A percentile compares a stretch with the other conserved stretches of the same genome.
Conservation (phyloP, 768 basidiomycete genomes). For the Mrakia frigida region DNA sequence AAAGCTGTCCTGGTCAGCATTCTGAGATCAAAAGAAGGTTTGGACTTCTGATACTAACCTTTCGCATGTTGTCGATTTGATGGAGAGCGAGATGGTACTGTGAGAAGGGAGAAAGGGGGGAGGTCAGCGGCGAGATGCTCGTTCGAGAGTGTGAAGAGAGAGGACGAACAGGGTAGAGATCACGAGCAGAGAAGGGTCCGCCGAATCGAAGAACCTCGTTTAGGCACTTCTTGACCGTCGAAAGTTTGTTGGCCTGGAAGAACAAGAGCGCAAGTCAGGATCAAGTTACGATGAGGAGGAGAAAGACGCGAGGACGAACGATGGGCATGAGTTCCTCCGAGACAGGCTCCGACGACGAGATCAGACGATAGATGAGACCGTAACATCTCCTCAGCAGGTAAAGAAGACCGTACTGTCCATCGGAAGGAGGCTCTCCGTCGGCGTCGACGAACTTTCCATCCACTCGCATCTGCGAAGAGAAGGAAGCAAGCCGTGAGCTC, state of each 20-base stretch:
- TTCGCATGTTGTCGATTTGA: constrained; percentile 88
- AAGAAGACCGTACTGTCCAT: constrained; percentile 68
- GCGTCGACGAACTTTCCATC: constrained; percentile 96
- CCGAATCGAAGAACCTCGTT: constrained; percentile 95
- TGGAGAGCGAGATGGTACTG: constrained; percentile 49
- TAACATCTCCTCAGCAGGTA: constrained; percentile 57
- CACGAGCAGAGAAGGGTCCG: constrained; percentile 83
- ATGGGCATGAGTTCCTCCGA: constrained; percentile 97
- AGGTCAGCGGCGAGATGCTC: constrained; percentile 33
- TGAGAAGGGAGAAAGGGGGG: constrained; percentile 34
- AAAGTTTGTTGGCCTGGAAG: constrained; percentile 82
- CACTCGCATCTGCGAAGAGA: constrained; percentile 66
- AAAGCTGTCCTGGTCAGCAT: background rate
- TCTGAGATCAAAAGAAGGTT: background rate
- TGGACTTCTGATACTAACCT: constrained; percentile 34
- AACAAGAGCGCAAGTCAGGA: background rate
- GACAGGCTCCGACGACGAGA: constrained; percentile 93
- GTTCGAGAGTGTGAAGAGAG: background rate
- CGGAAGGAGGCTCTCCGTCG: constrained; percentile 74
- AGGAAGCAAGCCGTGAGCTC: background rate
- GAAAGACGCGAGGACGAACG: constrained; percentile 49
- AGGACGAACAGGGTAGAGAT: constrained; percentile 78
- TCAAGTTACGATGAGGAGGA: background rate
- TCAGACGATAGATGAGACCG: constrained; percentile 84
- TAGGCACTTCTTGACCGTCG: constrained; percentile 92